Evolutionary conservation across 1,284 basidiomycete genomes (phyloP), one percentile per base, ranked within the genome.

Genomic region (Ceratobasidium sp.): DNA sequence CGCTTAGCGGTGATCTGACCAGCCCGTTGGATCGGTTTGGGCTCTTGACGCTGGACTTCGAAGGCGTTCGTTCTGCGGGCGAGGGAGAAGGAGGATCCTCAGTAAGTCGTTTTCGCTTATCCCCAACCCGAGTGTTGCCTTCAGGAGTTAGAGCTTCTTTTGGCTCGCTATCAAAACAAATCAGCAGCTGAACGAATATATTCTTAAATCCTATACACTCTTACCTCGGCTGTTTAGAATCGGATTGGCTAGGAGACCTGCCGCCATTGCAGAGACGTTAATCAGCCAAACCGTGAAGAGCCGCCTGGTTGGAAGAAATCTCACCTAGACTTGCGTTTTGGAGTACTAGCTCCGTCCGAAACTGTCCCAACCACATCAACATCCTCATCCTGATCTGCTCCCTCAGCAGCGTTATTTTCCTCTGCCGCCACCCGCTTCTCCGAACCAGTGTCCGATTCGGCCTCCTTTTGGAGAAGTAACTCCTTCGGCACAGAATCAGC

Each of bases 51-150:
- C n/a, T 50, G 21, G 26, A 35, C n/a, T 47, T 38, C n/a, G 41
- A n/a, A 32, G 62, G 30, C 16, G 47, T 64, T 23, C 7, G 49
- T 21, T 52, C 49, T n/a, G 14, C 11, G 30, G 30, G 14, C 14
- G 50, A 35, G 21, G 50, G 64, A 30, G 50, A 49, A 28, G 49
- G 50, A 44, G 21, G n/a, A 32, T 55, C 64, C 28, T 67, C 64
- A 13, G n/a, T n/a, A n/a, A 67, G 50, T 23, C 49, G 49, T 35
- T 54, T 67, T 30, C 64, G 64, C 35, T 67, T 54, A 13, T 67
- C 50, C 6, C 50, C 50, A 11, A n/a, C 30, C 38, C 28, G 62
- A 1, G 35, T 50, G n/a, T 50, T 64, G 26, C 52, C 62, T 7
- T n/a, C 13, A 32, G 62, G 62, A 52, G 62, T 30, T n/a, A 47